Base-by-base conservation (phyloP, 257 asterid genomes). In the Echium plantagineum region DNA sequence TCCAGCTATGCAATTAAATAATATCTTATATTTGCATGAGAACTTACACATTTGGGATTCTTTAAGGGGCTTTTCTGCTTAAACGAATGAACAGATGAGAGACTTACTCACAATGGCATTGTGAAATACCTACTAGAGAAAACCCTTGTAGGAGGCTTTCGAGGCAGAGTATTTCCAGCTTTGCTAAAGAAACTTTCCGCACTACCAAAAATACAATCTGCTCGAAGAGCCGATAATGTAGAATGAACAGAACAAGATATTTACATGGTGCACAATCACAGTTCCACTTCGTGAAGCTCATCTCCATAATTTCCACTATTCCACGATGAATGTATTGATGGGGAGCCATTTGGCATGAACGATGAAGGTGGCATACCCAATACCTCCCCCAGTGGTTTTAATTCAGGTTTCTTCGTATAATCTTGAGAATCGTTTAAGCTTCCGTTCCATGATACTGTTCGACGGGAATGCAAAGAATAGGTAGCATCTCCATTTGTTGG, bases 391-490 rank as follows among this genome's bases (percentile, higher is more conserved):
- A 80, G 69, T 48, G 85, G 84, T 72, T 71, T 84, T 9, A 61
- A 31, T 38, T 71, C 80, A 16, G 74, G 52, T 56, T 17, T 59
- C 5, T 61, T 47, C 38, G 78, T 73, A 55, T 89, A 80, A 35
- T 80, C 67, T 19, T 52, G 63, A 9, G 82, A 61, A 57, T 68
- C 82, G 24, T 79, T 75, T 15, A 84, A 72, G 76, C 78, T 78
- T 61, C 95, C 98, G 66, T 97, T 79, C 98, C 98, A 93, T 2
- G 98, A 89, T 49, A 86, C 94, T 7, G 97, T 79, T 6, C 96
- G 86, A 51, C 98, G 81, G 28, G 90, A 78, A 52, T 63, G 62
- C 30, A 59, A 47, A 24, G 82, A 32, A 28, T 2, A 28, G 32
- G 32, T 4, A 28, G 32, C 7, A 6, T 3, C 32, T 28, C 32